Evolutionary conservation across 176 grass and related monocot species (phyloP).

Genomic region (Triticum urartu): DNA sequence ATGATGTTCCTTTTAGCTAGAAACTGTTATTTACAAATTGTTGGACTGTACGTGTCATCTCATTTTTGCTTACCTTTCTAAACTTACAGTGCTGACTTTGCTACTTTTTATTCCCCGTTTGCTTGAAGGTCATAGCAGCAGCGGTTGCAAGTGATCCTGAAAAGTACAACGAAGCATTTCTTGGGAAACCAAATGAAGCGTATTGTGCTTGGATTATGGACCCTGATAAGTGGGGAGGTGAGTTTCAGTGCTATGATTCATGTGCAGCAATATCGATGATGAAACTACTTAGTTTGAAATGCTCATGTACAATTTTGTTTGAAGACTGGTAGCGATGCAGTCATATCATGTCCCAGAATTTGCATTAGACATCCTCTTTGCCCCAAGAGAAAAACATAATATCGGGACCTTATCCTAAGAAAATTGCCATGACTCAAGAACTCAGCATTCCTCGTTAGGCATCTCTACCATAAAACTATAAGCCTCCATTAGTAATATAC

Average conservation of each 20-base stretch:
- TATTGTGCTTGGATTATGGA: slow-evolving; percentile 98
- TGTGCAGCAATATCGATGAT: background rate
- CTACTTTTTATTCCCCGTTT: background rate
- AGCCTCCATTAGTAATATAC: background rate
- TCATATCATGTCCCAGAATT: slow-evolving; percentile 18
- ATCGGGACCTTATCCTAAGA: background rate
- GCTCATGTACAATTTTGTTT: slow-evolving; percentile 5
- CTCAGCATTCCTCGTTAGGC: background rate
- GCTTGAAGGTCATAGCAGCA: slow-evolving; percentile 82
- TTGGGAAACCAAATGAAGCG: slow-evolving; percentile 87
- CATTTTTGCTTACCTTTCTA: background rate
- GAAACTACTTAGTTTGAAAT: slow-evolving; percentile 3
- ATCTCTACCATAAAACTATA: background rate
- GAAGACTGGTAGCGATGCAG: background rate
- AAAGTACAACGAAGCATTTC: slow-evolving; percentile 92
- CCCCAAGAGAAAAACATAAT: background rate
- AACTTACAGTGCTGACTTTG: background rate
- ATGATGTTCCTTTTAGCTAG: background rate
- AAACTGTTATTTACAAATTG: background rate
- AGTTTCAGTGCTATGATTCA: slow-evolving; percentile 26
- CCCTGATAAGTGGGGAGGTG: slow-evolving; percentile 97
- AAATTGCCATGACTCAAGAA: background rate
- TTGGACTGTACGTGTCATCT: background rate
- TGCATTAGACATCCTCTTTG: background rate
- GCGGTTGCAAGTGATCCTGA: slow-evolving; percentile 73